These are phyloP conservation scores for Podosphaera leucotricha DNA, from an alignment of 2,329 filamentous ascomycete species.

Conservation along the genomic window DNA sequence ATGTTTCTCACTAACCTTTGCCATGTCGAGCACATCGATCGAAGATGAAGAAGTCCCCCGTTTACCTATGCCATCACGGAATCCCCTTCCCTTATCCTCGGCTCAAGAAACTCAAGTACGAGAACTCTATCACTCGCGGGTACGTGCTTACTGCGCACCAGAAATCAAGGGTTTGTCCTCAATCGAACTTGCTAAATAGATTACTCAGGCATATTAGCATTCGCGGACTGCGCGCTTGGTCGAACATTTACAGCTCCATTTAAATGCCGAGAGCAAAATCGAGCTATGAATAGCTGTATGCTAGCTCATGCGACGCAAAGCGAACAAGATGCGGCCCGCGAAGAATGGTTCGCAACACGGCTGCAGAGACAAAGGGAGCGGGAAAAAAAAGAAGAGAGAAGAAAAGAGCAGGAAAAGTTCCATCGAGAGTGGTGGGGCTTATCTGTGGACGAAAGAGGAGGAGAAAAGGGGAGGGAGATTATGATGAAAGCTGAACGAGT, in stretches of 20 bases:
- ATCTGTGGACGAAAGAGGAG: constrained; percentile 31
- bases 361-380: constrained; percentile 44
- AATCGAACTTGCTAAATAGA: background rate
- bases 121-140: constrained; percentile 58
- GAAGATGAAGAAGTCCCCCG: constrained; percentile 11
- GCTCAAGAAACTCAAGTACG: constrained; percentile 63
- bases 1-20: no score
- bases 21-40: background rate
- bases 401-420: constrained; percentile 38
- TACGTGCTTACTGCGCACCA: constrained; percentile 48
- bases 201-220: constrained; percentile 33
- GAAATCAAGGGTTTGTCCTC: constrained; percentile 46
- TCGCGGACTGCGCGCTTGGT: constrained; percentile 70
- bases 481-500: constrained; percentile 30
- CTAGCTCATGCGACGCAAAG: constrained; percentile 58
- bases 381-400: constrained; percentile 36
- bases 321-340: constrained; percentile 68
- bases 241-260: constrained; percentile 77
- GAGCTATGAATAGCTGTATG: constrained; percentile 90
- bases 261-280: constrained; percentile 56
- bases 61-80: constrained; percentile 32
- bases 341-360: constrained; percentile 75
- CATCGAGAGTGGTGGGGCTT: constrained; percentile 45
- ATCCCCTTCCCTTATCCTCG: constrained; percentile 63
- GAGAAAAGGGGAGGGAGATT: constrained; percentile 29